Conservation (phyloP, 192 early-diverging fungal species). For the Linnemannia elongata region DNA sequence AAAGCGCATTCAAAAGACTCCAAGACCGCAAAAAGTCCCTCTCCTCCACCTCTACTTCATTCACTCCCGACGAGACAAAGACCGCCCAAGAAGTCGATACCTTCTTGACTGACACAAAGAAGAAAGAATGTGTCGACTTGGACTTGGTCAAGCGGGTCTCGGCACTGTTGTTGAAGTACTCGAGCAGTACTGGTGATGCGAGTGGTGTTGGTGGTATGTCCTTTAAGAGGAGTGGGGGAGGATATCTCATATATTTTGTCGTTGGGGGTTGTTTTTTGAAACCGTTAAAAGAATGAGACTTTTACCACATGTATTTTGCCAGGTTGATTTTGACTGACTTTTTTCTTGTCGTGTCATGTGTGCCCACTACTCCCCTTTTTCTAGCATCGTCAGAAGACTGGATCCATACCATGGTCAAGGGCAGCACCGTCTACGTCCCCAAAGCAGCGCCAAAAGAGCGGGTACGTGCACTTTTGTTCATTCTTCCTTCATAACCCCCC, state of each 20-base stretch:
- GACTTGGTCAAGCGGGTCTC: constrained; percentile 38
- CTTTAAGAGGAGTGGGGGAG: no score
- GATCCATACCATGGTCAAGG: constrained; percentile 43
- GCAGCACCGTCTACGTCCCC: constrained; percentile 44
- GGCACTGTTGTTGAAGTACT: constrained; percentile 24
- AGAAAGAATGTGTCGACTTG: constrained; percentile 20
- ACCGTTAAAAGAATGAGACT: background rate
- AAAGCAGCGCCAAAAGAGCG: constrained; percentile 38
- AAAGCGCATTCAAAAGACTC: constrained; percentile 41
- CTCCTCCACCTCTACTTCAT: background rate
- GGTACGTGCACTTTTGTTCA: constrained; percentile 6
- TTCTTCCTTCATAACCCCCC: background rate
- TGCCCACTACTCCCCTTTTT: background rate
- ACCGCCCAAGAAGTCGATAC: constrained; percentile 14
- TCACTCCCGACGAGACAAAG: constrained; percentile 5
- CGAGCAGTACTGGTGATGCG: background rate
- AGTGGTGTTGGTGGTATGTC: background rate
- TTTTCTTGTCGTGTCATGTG: background rate
- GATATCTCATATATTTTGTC: no score
- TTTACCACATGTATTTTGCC: no score
- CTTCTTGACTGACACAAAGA: background rate
- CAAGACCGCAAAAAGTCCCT: background rate
- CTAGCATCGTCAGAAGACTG: constrained; percentile 29
- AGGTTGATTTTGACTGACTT: background rate
- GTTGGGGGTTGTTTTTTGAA: no score